Evolutionary conservation across 176 grass and related monocot species (phyloP).

Genomic region (Dactylis glomerata): DNA sequence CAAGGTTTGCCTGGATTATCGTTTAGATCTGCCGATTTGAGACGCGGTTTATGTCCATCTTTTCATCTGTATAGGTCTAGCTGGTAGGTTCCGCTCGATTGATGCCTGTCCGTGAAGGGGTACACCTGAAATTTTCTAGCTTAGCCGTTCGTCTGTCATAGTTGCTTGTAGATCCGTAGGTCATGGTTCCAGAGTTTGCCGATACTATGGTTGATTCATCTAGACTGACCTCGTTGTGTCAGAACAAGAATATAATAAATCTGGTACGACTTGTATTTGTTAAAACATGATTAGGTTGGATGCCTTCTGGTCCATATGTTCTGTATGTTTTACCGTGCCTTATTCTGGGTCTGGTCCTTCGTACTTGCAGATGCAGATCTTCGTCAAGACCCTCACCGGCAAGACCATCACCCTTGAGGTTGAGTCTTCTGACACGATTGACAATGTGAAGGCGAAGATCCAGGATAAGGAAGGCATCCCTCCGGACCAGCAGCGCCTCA

Average conservation of each 20-base stretch:
- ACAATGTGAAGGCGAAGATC: conserved; percentile 79
- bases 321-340: not conserved
- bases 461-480: conserved; percentile 80
- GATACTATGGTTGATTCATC: not conserved
- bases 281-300: not conserved
- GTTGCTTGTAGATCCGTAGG: not conserved
- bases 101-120: not conserved
- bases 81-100: not conserved
- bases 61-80: not conserved
- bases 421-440: conserved; percentile 59
- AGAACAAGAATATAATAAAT: not conserved
- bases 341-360: not conserved
- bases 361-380: conserved; percentile 56
- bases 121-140: not conserved
- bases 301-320: not conserved
- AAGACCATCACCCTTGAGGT: conserved; percentile 67
- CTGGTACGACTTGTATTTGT: not conserved
- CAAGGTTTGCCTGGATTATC: not conserved
- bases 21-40: not conserved
- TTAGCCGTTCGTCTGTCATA: not conserved
- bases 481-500: conserved; percentile 67
- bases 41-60: not conserved
- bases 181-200: not conserved
- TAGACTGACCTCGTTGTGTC: not conserved
- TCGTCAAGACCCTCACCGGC: conserved; percentile 48